Evolutionary conservation across 192 early-diverging fungal species (phyloP).

Genomic region (Linnemannia exigua): DNA sequence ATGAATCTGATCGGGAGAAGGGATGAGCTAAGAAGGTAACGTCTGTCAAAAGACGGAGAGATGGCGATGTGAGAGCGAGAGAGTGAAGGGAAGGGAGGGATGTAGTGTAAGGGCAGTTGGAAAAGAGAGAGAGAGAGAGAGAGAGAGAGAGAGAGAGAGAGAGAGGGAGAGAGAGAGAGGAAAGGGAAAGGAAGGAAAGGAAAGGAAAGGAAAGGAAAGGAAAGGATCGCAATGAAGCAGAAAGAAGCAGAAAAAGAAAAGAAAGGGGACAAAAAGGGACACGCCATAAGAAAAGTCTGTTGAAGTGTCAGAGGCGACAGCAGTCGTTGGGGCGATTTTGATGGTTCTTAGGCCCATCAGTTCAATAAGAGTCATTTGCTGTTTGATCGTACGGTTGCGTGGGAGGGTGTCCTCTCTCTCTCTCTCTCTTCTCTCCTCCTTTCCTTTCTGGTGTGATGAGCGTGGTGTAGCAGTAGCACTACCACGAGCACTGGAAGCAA

Average conservation of each 20-base stretch:
- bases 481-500: no score
- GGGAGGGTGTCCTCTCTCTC: background rate
- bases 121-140: background rate
- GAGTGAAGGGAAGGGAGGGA: background rate
- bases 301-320: background rate
- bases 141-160: background rate
- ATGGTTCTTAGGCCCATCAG: background rate
- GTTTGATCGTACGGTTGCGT: background rate
- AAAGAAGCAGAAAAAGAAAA: background rate
- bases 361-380: background rate
- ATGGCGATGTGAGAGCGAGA: background rate
- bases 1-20: background rate
- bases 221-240: background rate
- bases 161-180: background rate
- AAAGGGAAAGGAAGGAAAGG: slow-evolving; percentile 8
- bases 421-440: background rate
- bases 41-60: background rate
- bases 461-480: background rate
- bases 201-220: slow-evolving; percentile 19
- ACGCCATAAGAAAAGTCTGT: background rate
- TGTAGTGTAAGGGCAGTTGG: background rate
- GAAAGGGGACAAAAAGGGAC: background rate
- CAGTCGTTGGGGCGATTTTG: background rate
- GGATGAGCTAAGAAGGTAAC: background rate
- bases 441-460: background rate